Evolutionary conservation across 106 monocot species (phyloP).

Genomic region (Dioscorea dumetorum): DNA sequence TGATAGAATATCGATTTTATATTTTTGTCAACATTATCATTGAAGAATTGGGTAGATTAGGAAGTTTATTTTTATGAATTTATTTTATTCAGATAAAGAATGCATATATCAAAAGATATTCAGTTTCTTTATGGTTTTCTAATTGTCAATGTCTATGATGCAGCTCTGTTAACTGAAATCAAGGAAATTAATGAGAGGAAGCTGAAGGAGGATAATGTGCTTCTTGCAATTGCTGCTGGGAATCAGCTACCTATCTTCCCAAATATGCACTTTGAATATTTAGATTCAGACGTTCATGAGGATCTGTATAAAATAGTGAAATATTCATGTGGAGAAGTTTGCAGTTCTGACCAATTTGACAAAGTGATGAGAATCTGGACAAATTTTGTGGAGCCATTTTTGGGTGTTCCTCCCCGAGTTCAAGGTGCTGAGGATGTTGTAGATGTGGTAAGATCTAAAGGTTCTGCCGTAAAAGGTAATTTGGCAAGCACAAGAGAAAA

Average conservation of each 20-base stretch:
- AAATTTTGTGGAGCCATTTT: slow-evolving; percentile 79
- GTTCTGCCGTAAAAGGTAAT: slow-evolving; percentile 24
- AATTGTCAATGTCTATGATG: neutral
- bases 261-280: slow-evolving; percentile 70
- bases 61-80: too few relatives aligned
- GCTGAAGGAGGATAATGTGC: slow-evolving; percentile 72
- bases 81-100: too few relatives aligned
- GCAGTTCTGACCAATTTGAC: slow-evolving; percentile 76
- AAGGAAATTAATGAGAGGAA: slow-evolving; percentile 97
- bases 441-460: slow-evolving; percentile 51
- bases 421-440: slow-evolving; percentile 58
- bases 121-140: too few relatives aligned
- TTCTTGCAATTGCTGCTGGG: slow-evolving; percentile 82
- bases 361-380: slow-evolving; percentile 94
- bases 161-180: slow-evolving; percentile 88
- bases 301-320: slow-evolving; percentile 78
- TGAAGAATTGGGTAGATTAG: too few relatives aligned
- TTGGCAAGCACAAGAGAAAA: slow-evolving; percentile 30
- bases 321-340: slow-evolving; percentile 85
- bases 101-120: too few relatives aligned
- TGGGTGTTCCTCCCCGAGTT: slow-evolving; percentile 52
- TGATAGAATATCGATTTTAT: too few relatives aligned
- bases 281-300: slow-evolving; percentile 62
- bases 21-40: too few relatives aligned
- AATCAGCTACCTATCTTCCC: slow-evolving; percentile 57